These are phyloP conservation scores for Pseudotulostoma volvatum DNA, from an alignment of 495 filamentous ascomycete species.

Conservation along the genomic window DNA sequence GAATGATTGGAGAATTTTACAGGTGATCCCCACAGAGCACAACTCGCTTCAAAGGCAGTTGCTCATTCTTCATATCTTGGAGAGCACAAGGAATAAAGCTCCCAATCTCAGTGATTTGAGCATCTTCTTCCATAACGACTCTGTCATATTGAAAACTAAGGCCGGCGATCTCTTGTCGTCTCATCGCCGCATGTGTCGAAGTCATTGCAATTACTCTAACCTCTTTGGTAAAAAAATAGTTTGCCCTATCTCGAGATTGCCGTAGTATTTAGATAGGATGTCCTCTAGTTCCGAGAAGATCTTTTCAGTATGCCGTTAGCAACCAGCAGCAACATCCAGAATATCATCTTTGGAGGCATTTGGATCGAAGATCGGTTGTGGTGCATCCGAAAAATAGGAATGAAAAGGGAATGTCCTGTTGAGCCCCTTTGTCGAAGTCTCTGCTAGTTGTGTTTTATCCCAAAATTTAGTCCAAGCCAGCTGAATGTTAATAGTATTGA, in stretches of 20 bases:
- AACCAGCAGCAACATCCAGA: constrained; percentile 67
- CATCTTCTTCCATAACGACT: constrained; percentile 96
- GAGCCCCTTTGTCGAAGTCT: constrained; percentile 41
- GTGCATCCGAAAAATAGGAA: constrained; percentile 72
- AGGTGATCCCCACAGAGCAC: constrained; percentile 92
- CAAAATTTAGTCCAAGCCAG: constrained; percentile 81
- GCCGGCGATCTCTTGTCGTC: constrained; percentile 73
- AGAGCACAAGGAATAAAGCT: constrained; percentile 88
- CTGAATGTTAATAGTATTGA: constrained; percentile 78
- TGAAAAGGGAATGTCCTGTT: constrained; percentile 78
- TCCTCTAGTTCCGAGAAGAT: constrained; percentile 90
- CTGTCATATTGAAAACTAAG: constrained; percentile 97
- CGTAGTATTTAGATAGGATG: constrained; percentile 93
- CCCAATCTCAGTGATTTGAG: constrained; percentile 94
- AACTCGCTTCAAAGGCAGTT: constrained; percentile 65
- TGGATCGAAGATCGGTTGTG: constrained; percentile 64
- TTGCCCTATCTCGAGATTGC: constrained; percentile 74
- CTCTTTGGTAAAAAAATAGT: constrained; percentile 88
- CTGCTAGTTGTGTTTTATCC: constrained; percentile 36
- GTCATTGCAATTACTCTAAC: constrained; percentile 97
- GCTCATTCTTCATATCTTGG: constrained; percentile 57
- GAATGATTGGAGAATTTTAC: constrained; percentile 91
- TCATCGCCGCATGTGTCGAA: constrained; percentile 96
- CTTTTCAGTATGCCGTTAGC: constrained; percentile 78
- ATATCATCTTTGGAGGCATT: constrained; percentile 45